Evolutionary conservation across 345 rosid species (phyloP), one percentile per base, ranked within the genome.

Genomic region (Boechera divaricarpa): DNA sequence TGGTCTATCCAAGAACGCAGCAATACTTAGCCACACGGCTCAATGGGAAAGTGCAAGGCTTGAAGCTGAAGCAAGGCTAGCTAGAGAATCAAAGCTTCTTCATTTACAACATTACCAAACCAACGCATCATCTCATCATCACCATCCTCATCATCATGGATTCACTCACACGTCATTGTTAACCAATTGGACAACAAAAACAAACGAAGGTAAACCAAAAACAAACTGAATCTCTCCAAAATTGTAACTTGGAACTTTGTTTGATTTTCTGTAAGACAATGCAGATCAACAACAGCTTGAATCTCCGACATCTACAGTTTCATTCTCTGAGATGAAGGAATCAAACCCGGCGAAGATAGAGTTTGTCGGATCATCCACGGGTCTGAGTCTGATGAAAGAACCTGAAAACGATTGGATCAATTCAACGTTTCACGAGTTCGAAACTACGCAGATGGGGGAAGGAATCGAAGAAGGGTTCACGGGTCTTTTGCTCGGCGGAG

Each of bases 21-120:
- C 94, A 4, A 87, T 87, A 47, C 88, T 90, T 26, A 91, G 93
- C 76, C 98, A 93, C 83, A 88, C 88, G 86, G 98, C 97, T 79
- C 98, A 93, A 45, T 93, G 98, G 98, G 98, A 93, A 63, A 91
- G 93, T 67, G 98, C 98, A 49, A 61, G 98, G 18, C 90, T 93
- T 3, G 97, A 93, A 84, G 98, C 98, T 26, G 96, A 92, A 69
- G 98, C 94, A 24, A 78, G 98, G 18, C 71, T 94, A 31, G 96
- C 86, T 41, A 73, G 93, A 74, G 98, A 94, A 73, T 91, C 97
- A 10, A 91, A 87, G 81, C 83, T 94, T 15, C 86, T 82, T 67
- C 83, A 90, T 16, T 76, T 85, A 62, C 86, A 85, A 29, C 55
- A 45, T 42, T 73, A 67, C 69, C 82, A 71, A 59, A 66, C 36